These are phyloP conservation scores for Penicillium ochrochloron DNA, from an alignment of 495 filamentous ascomycete species.

Conservation along the genomic window DNA sequence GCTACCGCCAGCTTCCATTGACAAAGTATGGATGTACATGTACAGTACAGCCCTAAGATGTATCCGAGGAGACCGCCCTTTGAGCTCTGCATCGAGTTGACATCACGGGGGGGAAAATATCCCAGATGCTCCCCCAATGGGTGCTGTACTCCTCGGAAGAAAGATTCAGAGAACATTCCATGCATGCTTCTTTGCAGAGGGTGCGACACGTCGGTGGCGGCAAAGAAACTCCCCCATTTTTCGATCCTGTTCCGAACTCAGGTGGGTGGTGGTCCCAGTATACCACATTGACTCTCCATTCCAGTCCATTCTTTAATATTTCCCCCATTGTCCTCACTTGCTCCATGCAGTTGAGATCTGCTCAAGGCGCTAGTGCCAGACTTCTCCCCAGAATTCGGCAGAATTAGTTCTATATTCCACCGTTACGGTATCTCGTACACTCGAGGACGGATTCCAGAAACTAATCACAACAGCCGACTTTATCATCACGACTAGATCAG, in stretches of 20 bases:
- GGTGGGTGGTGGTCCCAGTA: slow-evolving; percentile 15
- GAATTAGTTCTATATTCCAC: slow-evolving; percentile 4
- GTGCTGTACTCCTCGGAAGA: slow-evolving; percentile 7
- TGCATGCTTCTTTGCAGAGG: slow-evolving; percentile 47
- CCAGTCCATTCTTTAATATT: slow-evolving; percentile 22
- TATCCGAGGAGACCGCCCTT: slow-evolving; percentile 22
- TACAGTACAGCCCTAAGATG: slow-evolving; percentile 5
- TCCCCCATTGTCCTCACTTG: slow-evolving; percentile 22
- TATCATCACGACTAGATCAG: slow-evolving; percentile 9
- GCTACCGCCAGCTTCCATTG: slow-evolving; percentile 3
- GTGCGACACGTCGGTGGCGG: slow-evolving; percentile 31
- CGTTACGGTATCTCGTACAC: neutral
- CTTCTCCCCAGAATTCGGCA: slow-evolving; percentile 14
- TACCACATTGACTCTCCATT: slow-evolving; percentile 20
- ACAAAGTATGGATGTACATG: slow-evolving; percentile 9
- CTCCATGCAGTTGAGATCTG: neutral
- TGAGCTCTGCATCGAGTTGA: slow-evolving; percentile 8
- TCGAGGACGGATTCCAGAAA: slow-evolving; percentile 10
- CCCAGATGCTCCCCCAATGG: neutral
- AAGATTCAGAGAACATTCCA: slow-evolving; percentile 41
- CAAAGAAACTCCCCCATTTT: slow-evolving; percentile 13
- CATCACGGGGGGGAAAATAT: neutral
- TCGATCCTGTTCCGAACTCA: slow-evolving; percentile 10
- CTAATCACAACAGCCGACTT: neutral
- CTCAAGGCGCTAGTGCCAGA: neutral